A percentile compares a stretch with the other conserved stretches of the same genome.
Conservation (phyloP, 2,329 filamentous ascomycete species). For the Cadophora sp. region DNA sequence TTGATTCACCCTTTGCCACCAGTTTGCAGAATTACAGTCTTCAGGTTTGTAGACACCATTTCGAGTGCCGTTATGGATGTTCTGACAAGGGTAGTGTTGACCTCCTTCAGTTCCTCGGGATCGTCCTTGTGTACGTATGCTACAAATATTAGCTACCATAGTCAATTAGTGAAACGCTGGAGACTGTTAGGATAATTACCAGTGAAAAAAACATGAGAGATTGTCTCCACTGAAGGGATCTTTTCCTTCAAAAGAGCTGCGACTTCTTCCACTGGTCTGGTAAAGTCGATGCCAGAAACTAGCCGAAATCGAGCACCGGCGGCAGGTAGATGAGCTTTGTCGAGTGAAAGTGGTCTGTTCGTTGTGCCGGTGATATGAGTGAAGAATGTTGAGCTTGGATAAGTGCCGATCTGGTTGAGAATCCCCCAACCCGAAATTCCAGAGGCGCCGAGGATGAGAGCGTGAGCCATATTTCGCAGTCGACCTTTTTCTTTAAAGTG, state of each 20-base stretch:
- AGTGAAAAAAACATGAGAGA: not conserved
- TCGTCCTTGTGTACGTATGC: not conserved
- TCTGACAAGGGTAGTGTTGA: not conserved
- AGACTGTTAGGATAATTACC: not conserved
- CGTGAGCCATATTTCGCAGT: not conserved
- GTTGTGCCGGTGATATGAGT: not conserved
- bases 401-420: too few relatives aligned
- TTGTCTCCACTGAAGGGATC: not conserved
- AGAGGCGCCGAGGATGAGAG: not conserved
- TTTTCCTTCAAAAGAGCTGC: not conserved
- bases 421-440: not conserved
- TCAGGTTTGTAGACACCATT: not conserved
- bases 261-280: not conserved
- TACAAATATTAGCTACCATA: not conserved
- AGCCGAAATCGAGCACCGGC: not conserved
- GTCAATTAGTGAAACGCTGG: too few relatives aligned
- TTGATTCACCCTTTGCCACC: conserved; percentile 1
- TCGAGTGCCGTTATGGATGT: not conserved
- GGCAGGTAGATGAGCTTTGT: too few relatives aligned
- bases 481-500: too few relatives aligned
- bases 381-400: not conserved
- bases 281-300: not conserved
- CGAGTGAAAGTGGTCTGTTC: not conserved
- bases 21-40: not conserved
- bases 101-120: not conserved